Evolutionary conservation across 805 yeast genomes (phyloP), one percentile per base, ranked within the genome.

Genomic region (Schwanniomyces pseudopolymorphus): DNA sequence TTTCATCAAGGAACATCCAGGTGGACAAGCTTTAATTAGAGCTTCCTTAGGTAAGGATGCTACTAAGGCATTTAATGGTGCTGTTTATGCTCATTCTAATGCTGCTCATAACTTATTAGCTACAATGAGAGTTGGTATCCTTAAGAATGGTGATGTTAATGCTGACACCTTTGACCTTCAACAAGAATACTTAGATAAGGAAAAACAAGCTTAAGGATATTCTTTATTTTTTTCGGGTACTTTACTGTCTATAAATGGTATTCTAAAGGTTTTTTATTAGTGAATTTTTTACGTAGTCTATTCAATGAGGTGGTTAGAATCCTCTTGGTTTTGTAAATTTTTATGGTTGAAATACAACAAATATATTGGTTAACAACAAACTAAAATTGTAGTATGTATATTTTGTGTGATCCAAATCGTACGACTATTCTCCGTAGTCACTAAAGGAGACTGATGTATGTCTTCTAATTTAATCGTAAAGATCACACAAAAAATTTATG

Each of bases 61-160:
- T 22, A 84, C 92, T 11, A 79, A 78, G 61, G 94, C 91, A 1
- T 87, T 87, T 75, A 84, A 85, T 61, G 95, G 95, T 62, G 91
- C 89, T 61, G 94, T 87, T 25, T 87, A 87, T 60, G 81, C 87
- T 10, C 95, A 87, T 61, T 84, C 92, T 7, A 87, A 87, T 57
- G 94, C 95, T 50, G 95, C 94, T 19, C 90, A 85, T 65, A 87
- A 87, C 66, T 70, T 87, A 60, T 77, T 87, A 66, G 89, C 92
- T 16, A 82, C 86, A 13, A 80, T 86, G 87, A 83, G 95, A 75
- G 83, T 87, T 14, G 94, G 92, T 21, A 85, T 87, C 36, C 79
- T 87, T 49, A 77, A 83, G 64, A 91, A 84, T 52, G 75, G 83
- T 42, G 80, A 79, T 54, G 87, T 83, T 37, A 70, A 73, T 42